These are phyloP conservation scores for Ceratocystis cubensis DNA, from an alignment of 2,329 filamentous ascomycete species.

Conservation along the genomic window DNA sequence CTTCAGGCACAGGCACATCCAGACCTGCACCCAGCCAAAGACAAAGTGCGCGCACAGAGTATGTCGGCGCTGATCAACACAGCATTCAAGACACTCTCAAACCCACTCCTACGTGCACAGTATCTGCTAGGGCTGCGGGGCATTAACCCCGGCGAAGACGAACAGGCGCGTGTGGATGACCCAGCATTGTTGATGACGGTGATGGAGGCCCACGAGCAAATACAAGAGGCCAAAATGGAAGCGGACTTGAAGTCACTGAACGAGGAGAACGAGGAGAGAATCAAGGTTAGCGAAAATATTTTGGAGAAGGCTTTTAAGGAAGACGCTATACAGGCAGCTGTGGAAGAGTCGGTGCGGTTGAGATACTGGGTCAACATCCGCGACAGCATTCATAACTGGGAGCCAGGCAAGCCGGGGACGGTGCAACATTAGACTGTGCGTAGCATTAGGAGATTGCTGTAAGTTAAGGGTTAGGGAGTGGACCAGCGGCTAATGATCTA, in stretches of 20 bases:
- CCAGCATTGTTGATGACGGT: constrained; percentile 62
- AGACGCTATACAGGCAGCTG: constrained; percentile 55
- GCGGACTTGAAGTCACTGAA: constrained; percentile 48
- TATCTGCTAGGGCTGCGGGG: constrained; percentile 67
- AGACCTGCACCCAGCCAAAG: constrained; percentile 45
- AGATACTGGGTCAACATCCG: constrained; percentile 85
- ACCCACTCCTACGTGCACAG: constrained; percentile 73
- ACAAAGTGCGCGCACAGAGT: constrained; percentile 55
- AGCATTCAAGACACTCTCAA: constrained; percentile 72
- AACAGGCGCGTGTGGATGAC: constrained; percentile 56
- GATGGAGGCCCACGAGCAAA: constrained; percentile 63
- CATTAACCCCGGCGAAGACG: constrained; percentile 68
- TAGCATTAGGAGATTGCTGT: neutral
- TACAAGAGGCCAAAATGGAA: constrained; percentile 59
- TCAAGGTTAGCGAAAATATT: constrained; percentile 47
- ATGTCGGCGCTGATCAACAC: constrained; percentile 78
- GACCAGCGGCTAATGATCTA: neutral
- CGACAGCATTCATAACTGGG: constrained; percentile 72
- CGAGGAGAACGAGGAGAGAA: constrained; percentile 53
- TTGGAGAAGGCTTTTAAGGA: constrained; percentile 53
- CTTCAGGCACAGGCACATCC: constrained; percentile 69
- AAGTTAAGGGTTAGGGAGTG: neutral
- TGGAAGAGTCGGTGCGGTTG: constrained; percentile 59
- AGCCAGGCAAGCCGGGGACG: constrained; percentile 54
- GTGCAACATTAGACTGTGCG: constrained; percentile 34